Evolutionary conservation across 139 green algal genomes (phyloP), one percentile per base, ranked within the genome.

Genomic region (Raphidocelis subcapitata): DNA sequence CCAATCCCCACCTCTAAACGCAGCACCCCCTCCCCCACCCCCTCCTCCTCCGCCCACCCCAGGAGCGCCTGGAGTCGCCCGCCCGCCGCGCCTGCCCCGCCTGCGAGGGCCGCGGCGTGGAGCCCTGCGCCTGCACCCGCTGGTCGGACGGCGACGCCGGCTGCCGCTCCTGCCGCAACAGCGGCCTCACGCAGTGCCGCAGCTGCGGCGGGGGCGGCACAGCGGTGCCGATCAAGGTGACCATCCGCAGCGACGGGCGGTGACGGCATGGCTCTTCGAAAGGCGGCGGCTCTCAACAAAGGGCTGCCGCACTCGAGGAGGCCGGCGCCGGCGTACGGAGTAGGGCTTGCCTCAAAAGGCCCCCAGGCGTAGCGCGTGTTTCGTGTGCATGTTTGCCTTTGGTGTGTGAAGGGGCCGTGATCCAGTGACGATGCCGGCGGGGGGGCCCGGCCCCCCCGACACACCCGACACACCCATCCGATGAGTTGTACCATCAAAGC

Each of bases 61-160:
- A 71, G 65, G 65, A 71, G 24, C 46, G 46, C 3, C 35, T 71
- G 18, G 65, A 71, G 26, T 24, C 35, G 3, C 41, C 65, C 12
- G 18, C 16, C 24, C 47, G 62, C 10, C 23, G 41, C 10, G 20
- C 63, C 20, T 85, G 79, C 69, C 79, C 79, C 16, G 33, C 29
- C 3, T 85, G 79, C 36, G 41, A 68, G 56, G 79, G 79, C 47
- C 76, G 36, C 55, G 79, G 79, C 3, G 59, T 66, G 32, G 74
- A 80, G 72, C 5, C 66, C 0, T 87, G 77, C 32, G 61, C 76
- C 20, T 84, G 69, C 56, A 81, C 62, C 23, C 68, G 81, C 23
- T 88, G 83, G 83, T 85, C 76, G 18, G 83, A 88, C 76, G 76
- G 70, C 31, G 83, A 88, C 56, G 80, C 79, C 33, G 83, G 83